Percentiles rank a stretch among this genome's conserved stretches.
phyloP scores from a whole-genome alignment of 306 rosid species.

The Benincasa hispida region DNA sequence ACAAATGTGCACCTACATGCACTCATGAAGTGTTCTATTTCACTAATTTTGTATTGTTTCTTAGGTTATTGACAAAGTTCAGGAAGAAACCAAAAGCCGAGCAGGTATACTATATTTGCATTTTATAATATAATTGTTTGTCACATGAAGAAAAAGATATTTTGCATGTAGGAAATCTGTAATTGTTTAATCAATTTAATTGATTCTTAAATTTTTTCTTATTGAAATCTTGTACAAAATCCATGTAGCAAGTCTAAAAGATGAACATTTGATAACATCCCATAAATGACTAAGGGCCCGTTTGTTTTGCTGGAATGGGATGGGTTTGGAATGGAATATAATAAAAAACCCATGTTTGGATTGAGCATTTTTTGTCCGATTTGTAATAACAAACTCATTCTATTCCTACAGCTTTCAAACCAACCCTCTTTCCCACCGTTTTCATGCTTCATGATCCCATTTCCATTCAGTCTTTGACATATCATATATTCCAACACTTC shows the following conservation, averaged over 20 bases:
- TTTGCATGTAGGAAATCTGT: neutral
- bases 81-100: conserved; percentile 96
- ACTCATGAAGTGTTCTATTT: neutral
- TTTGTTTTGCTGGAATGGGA: no score
- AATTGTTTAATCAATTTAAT: neutral
- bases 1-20: neutral
- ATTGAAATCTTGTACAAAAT: neutral
- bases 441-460: no score
- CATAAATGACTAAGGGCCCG: neutral
- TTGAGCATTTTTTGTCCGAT: no score
- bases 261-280: neutral
- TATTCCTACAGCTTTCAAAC: no score
- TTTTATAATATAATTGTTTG: neutral
- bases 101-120: conserved; percentile 33
- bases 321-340: no score
- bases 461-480: no score
- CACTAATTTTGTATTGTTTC: conserved; percentile 12
- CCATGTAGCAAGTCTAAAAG: neutral
- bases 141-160: neutral
- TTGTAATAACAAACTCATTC: no score
- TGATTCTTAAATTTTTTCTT: neutral
- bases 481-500: no score
- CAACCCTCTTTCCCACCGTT: no score
- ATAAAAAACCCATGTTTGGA: no score
- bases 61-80: conserved; percentile 96